Evolutionary conservation across 2,329 filamentous ascomycete genomes (phyloP).

Genomic region (Fusarium robinianum): DNA sequence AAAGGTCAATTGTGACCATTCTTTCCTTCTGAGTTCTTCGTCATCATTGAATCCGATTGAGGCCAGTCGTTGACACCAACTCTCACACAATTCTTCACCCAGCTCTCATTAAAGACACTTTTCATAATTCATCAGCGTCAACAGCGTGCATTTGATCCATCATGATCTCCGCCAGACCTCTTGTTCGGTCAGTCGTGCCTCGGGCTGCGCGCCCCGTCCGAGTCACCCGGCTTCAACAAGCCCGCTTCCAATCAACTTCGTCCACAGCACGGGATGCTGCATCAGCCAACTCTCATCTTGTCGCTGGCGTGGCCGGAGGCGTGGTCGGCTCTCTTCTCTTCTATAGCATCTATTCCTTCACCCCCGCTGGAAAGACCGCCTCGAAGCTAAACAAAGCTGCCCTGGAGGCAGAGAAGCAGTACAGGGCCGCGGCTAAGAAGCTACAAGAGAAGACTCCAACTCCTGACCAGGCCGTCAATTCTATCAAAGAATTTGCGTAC

Average conservation of each 20-base stretch:
- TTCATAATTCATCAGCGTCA: no score
- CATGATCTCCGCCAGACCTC: constrained; percentile 41
- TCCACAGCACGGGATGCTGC: constrained; percentile 31
- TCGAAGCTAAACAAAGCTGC: constrained; percentile 52
- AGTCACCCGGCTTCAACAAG: constrained; percentile 34
- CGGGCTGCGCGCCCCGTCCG: constrained; percentile 37
- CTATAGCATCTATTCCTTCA: constrained; percentile 50
- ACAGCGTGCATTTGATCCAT: no score
- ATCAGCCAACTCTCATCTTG: constrained; percentile 42
- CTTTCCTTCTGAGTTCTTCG: no score
- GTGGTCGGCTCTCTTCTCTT: constrained; percentile 48
- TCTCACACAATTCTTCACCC: not conserved
- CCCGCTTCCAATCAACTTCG: constrained; percentile 50
- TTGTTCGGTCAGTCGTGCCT: constrained; percentile 36
- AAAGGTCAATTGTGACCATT: no score
- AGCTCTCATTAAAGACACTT: constrained; percentile 5
- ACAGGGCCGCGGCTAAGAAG: constrained; percentile 62
- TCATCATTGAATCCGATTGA: no score
- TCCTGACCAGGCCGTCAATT: constrained; percentile 67
- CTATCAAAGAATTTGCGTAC: constrained; percentile 67
- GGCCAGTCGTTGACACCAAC: no score
- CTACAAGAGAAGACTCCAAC: constrained; percentile 66
- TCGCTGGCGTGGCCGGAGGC: constrained; percentile 50
- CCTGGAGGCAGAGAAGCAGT: constrained; percentile 62
- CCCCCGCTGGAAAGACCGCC: constrained; percentile 48